Percentiles rank a stretch among this genome's conserved stretches.
phyloP scores from a whole-genome alignment of 2,329 filamentous ascomycete species.

The Trichoderma breve region DNA sequence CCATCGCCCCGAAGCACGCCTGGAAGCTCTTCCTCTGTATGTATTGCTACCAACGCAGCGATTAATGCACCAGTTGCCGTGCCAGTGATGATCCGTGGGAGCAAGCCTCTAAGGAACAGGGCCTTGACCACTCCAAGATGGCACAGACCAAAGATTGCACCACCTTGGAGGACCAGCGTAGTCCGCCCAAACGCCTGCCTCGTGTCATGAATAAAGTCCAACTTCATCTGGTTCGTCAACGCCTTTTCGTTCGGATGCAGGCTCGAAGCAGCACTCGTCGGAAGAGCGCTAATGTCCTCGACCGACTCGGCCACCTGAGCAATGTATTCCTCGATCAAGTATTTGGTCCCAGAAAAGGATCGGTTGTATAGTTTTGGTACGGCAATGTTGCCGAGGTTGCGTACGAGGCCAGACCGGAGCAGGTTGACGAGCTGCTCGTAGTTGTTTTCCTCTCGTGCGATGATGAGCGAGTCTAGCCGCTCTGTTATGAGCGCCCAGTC shows the following conservation, averaged over 20 bases:
- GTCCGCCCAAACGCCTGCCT: constrained; percentile 85
- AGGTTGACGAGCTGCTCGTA: constrained; percentile 74
- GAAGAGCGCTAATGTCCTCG: constrained; percentile 68
- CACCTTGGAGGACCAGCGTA: constrained; percentile 82
- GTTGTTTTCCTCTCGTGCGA: constrained; percentile 68
- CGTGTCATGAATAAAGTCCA: constrained; percentile 83
- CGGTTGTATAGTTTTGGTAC: constrained; percentile 77
- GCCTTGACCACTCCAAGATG: constrained; percentile 90
- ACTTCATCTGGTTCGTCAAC: constrained; percentile 71
- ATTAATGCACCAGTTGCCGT: constrained; percentile 89
- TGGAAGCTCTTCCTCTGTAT: constrained; percentile 81
- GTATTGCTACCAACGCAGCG: constrained; percentile 81
- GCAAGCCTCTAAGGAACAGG: constrained; percentile 71
- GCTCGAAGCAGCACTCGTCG: constrained; percentile 47
- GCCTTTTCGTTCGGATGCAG: constrained; percentile 37
- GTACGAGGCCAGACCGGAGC: constrained; percentile 72
- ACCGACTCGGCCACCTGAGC: constrained; percentile 79
- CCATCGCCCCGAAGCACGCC: constrained; percentile 72
- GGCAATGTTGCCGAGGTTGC: constrained; percentile 90
- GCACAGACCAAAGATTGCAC: constrained; percentile 86
- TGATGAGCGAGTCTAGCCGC: constrained; percentile 67
- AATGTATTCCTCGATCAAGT: constrained; percentile 88
- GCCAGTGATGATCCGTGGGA: constrained; percentile 88
- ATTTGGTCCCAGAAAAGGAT: constrained; percentile 84
- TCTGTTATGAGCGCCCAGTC: constrained; percentile 82